Evolutionary conservation across 805 yeast genomes (phyloP), one percentile per base, ranked within the genome.

Genomic region (Scheffersomyces spartinae): DNA sequence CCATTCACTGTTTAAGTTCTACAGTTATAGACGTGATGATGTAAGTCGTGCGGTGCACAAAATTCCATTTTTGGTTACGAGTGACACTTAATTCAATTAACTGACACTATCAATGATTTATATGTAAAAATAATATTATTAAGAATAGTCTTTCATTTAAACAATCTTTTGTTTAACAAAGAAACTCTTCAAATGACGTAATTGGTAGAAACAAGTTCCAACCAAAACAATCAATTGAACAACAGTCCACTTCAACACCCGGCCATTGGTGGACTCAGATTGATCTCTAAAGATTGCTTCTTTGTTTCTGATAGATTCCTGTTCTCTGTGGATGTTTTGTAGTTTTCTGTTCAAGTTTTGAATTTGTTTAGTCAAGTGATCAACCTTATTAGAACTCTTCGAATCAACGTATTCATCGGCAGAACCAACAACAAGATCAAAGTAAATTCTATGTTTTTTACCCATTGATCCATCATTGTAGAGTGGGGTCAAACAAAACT

Each of bases 141-240:
- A n/a, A n/a, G n/a, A n/a, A n/a, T n/a, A n/a, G n/a, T n/a, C n/a
- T n/a, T n/a, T 12, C 22, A 25, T 16, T 52, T 60, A 82, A 11
- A 84, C 75, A 32, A 83, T 71, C 58, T 85, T 85, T 47, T 84
- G 94, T 55, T 83, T 84, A 33, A 82, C 76, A 47, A 84, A 84
- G 68, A 84, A 83, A 21, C 74, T 54, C 54, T 79, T 79, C 55
- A 85, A 66, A 43, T 80, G 85, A 28, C 65, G 64, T 48, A 85
- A 54, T 56, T 85, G 95, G 65, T 81, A 71, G 20, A 63, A 64
- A 40, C 95, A 80, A 6, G 86, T 74, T 9, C 61, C 68, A 7
- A 68, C 63, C 38, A 85, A 63, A 2, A 79, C 83, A 13, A 71
- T 14, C 24, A 81, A 46, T 56, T 85, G 95, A 24, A 80, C 45